A percentile compares a stretch with the other conserved stretches of the same genome.
Conservation (phyloP, 1,284 basidiomycete species). For the Papiliotrema flavescens region DNA sequence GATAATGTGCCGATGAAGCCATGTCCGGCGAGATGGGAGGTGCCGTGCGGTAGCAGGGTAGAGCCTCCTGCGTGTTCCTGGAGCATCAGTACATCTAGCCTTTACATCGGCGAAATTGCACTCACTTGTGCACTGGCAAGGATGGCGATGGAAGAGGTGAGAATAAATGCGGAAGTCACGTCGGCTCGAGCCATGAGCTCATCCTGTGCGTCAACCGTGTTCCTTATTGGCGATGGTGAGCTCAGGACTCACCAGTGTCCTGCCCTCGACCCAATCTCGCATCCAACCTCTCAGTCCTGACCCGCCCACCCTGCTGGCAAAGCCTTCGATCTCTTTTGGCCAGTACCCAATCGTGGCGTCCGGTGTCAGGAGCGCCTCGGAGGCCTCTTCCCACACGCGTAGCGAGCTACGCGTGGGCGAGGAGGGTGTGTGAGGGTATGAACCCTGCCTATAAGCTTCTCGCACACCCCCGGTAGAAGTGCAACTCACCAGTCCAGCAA, state of each 20-base stretch:
- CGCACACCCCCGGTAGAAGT: neutral
- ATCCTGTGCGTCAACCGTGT: slow-evolving; percentile 26
- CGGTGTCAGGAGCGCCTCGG: slow-evolving; percentile 40
- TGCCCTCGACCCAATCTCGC: slow-evolving; percentile 46
- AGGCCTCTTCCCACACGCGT: slow-evolving; percentile 44
- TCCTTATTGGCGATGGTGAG: neutral
- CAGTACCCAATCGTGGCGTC: slow-evolving; percentile 44
- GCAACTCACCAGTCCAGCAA: neutral
- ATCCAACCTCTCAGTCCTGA: slow-evolving; percentile 38
- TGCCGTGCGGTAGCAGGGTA: slow-evolving; percentile 36
- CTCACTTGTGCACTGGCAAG: slow-evolving; percentile 43
- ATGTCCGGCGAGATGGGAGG: slow-evolving; percentile 44
- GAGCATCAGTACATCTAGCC: neutral
- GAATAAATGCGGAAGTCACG: slow-evolving; percentile 46
- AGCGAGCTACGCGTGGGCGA: slow-evolving; percentile 43
- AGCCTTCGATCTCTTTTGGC: slow-evolving; percentile 38
- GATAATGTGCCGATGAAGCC: slow-evolving; percentile 48
- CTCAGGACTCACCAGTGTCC: slow-evolving; percentile 32
- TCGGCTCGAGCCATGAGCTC: slow-evolving; percentile 46
- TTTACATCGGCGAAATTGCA: neutral
- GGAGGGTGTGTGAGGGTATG: slow-evolving; percentile 46
- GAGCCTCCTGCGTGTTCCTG: slow-evolving; percentile 32
- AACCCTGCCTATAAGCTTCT: slow-evolving; percentile 27
- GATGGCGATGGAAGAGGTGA: slow-evolving; percentile 46
- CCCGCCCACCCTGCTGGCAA: slow-evolving; percentile 30